Evolutionary conservation across 257 asterid genomes (phyloP), one percentile per base, ranked within the genome.

Genomic region (Przewalskia tangutica): DNA sequence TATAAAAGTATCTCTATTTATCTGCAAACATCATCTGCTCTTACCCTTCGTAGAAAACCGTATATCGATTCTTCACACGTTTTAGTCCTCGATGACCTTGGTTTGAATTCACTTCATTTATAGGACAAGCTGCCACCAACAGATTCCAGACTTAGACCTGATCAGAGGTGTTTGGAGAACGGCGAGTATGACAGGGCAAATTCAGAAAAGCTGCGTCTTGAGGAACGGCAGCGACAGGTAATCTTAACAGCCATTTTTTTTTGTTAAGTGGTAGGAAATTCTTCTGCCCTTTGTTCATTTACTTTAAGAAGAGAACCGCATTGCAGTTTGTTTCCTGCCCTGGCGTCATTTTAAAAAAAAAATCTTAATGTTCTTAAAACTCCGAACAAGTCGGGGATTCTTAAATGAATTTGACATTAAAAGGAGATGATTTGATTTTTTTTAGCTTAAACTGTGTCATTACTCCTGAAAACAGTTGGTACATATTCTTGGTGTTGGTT

Each of bases 41-140:
- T 71, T 46, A 71, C 18, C 20, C 55, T 70, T 44, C 0, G 38
- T 46, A 20, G 58, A 71, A 11, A 12, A 46, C 40, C 20, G 46
- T 71, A 20, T 16, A 66, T 66, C 0, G 51, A 44, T 14, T 46
- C 20, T 71, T 27, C 79, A 46, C 40, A 46, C 42, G n/a, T 20
- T 71, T 4, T 13, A 13, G n/a, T 46, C 58, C 59, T 71, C 59
- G 42, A 71, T 48, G 44, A 18, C 8, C 16, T 81, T 48, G 58
- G 68, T 32, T 66, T 50, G n/a, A 51, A 50, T 78, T 65, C 17
- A 6, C 62, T 65, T 62, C 56, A 75, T 85, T 58, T 71, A 82
- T 93, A 95, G 99, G 98, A 91, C 81, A 90, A 86, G 90, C 87
- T 95, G 77, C 99, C 99, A 79, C 98, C 98, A 77, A 95, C 98